phyloP scores from a whole-genome alignment of 2,329 filamentous ascomycete genomes.

The Cordyceps cateniannulata region DNA sequence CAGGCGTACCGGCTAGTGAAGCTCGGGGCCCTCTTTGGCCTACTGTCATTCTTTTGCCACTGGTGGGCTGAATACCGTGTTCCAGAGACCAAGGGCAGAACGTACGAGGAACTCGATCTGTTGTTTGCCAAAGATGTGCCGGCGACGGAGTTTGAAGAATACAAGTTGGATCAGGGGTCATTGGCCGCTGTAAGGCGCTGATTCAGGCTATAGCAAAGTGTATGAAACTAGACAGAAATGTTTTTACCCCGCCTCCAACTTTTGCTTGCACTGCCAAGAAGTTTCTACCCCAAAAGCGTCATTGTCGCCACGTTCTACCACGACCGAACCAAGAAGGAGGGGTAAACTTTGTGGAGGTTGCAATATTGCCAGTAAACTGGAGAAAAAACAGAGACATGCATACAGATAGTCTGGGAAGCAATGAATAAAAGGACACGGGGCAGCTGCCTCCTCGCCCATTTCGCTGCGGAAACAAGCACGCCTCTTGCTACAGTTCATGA shows the following conservation, averaged over 20 bases:
- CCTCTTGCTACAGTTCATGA: background rate
- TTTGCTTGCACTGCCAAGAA: background rate
- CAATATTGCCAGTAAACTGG: background rate
- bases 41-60: slow-evolving; percentile 21
- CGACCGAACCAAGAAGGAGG: too few relatives aligned
- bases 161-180: slow-evolving; percentile 4
- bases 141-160: slow-evolving; percentile 29
- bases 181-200: too few relatives aligned
- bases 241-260: background rate
- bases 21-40: slow-evolving; percentile 27
- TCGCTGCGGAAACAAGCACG: background rate
- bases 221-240: too few relatives aligned
- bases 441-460: background rate
- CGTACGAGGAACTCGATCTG: slow-evolving; percentile 28
- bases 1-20: slow-evolving; percentile 31
- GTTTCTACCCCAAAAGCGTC: background rate
- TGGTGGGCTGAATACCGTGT: slow-evolving; percentile 30
- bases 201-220: too few relatives aligned
- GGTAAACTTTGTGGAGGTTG: background rate
- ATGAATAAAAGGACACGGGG: background rate
- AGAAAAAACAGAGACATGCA: background rate
- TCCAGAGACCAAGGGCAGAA: slow-evolving; percentile 26
- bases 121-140: slow-evolving; percentile 26
- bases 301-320: background rate
- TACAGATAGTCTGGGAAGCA: background rate